These are phyloP conservation scores for Simmondsia chinensis DNA, from an alignment of 148 eudicot species.

Conservation along the genomic window DNA sequence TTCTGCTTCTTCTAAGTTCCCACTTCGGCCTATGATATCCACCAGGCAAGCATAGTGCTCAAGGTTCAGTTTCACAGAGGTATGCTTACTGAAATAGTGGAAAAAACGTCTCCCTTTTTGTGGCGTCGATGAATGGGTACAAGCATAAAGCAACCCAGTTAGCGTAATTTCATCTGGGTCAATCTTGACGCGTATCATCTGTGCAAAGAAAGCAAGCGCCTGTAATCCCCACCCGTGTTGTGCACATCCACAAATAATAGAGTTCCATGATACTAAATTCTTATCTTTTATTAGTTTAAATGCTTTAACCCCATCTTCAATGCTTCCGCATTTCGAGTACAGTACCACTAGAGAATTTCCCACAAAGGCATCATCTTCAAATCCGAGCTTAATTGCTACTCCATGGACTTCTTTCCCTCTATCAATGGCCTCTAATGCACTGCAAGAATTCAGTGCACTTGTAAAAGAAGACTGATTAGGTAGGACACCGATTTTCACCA, in stretches of 20 bases:
- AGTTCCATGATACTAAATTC: conserved; percentile 83
- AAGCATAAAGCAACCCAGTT: conserved; percentile 66
- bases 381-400: conserved; percentile 37
- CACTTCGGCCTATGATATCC: conserved; percentile 65
- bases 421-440: conserved; percentile 35
- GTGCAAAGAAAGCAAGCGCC: conserved; percentile 42
- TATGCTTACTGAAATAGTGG: conserved; percentile 21
- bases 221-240: conserved; percentile 50
- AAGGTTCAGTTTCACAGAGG: conserved; percentile 28
- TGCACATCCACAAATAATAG: conserved; percentile 74
- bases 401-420: conserved; percentile 52
- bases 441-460: conserved; percentile 64
- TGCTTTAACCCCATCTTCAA: conserved; percentile 33
- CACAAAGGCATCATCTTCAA: conserved; percentile 46
- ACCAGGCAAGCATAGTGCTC: conserved; percentile 83
- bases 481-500: conserved; percentile 37
- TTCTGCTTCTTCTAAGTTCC: conserved; percentile 71
- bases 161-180: conserved; percentile 70
- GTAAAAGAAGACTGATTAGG: conserved; percentile 89
- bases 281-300: conserved; percentile 38
- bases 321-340: conserved; percentile 59
- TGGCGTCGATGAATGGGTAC: conserved; percentile 53
- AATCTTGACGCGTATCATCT: conserved; percentile 38
- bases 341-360: conserved; percentile 67
- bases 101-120: conserved; percentile 48